phyloP scores from a whole-genome alignment of 257 asterid genomes.

The Avicennia marina region DNA sequence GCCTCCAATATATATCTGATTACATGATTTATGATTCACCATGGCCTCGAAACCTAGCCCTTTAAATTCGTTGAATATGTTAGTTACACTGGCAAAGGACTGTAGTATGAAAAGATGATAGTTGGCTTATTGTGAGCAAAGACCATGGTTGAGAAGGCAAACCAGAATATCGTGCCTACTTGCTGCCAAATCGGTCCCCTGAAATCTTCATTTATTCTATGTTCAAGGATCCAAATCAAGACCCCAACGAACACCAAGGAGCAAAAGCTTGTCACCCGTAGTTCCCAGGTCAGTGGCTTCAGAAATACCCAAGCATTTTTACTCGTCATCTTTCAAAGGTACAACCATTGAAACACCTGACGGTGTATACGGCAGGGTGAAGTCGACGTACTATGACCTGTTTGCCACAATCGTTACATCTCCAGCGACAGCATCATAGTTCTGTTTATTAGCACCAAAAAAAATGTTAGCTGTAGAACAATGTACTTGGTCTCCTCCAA shows the following conservation, averaged over 20 bases:
- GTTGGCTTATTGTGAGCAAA: slow-evolving; percentile 40
- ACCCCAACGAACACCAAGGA: slow-evolving; percentile 25
- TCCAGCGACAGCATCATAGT: no score
- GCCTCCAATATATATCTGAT: no score
- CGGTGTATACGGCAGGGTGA: background rate
- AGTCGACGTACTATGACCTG: no score
- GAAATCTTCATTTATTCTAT: slow-evolving; percentile 31
- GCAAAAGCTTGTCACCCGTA: slow-evolving; percentile 33
- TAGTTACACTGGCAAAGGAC: no score
- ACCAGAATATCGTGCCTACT: slow-evolving; percentile 48
- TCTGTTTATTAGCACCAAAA: background rate
- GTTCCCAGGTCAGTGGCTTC: slow-evolving; percentile 35
- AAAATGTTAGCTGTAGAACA: background rate
- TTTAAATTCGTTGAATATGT: background rate
- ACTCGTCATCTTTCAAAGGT: no score
- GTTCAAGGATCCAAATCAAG: slow-evolving; percentile 36
- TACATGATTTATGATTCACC: no score
- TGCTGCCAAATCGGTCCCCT: slow-evolving; percentile 34
- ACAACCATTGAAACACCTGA: no score
- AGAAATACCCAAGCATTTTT: slow-evolving; percentile 25
- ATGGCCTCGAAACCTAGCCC: no score
- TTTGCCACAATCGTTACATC: no score
- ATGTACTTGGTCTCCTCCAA: background rate
- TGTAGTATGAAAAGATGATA: no score
- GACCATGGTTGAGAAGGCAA: slow-evolving; percentile 54